phyloP scores from a whole-genome alignment of 352 stramenopile genomes.

The Globisporangium okanoganense region DNA sequence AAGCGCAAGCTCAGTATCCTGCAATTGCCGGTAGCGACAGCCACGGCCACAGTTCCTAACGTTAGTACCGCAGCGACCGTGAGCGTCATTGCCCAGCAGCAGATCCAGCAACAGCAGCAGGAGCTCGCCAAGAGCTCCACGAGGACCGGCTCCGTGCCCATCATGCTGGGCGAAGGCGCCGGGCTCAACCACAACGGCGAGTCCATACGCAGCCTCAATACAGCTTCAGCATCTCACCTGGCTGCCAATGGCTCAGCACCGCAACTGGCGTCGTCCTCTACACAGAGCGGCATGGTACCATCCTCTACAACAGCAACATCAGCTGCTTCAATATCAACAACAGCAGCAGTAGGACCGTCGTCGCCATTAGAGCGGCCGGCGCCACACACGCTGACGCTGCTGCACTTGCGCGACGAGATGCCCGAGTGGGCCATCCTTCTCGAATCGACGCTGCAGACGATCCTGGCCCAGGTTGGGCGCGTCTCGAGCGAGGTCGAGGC shows the following conservation, averaged over 20 bases:
- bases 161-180: too few relatives aligned
- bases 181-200: constrained; percentile 3
- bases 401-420: constrained; percentile 9
- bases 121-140: neutral
- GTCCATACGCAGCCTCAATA: neutral
- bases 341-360: neutral
- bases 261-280: too few relatives aligned
- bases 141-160: neutral
- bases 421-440: constrained; percentile 52
- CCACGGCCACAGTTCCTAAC: neutral
- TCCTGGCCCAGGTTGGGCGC: constrained; percentile 44
- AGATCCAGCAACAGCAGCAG: constrained; percentile 12
- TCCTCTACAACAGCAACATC: constrained; percentile 1
- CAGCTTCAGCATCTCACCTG: neutral
- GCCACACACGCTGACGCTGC: neutral
- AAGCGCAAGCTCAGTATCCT: constrained; percentile 18
- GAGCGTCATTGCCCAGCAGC: constrained; percentile 2
- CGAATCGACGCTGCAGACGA: constrained; percentile 46
- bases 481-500: constrained; percentile 56
- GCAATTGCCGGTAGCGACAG: neutral
- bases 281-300: neutral
- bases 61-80: neutral
- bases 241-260: neutral
- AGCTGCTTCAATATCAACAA: constrained; percentile 1
- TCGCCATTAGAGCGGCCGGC: neutral